A percentile compares a stretch with the other conserved stretches of the same genome.
These are phyloP conservation scores for Xylariaceae sp. DNA, from an alignment of 2,329 filamentous ascomycete species.

Conservation along the genomic window DNA sequence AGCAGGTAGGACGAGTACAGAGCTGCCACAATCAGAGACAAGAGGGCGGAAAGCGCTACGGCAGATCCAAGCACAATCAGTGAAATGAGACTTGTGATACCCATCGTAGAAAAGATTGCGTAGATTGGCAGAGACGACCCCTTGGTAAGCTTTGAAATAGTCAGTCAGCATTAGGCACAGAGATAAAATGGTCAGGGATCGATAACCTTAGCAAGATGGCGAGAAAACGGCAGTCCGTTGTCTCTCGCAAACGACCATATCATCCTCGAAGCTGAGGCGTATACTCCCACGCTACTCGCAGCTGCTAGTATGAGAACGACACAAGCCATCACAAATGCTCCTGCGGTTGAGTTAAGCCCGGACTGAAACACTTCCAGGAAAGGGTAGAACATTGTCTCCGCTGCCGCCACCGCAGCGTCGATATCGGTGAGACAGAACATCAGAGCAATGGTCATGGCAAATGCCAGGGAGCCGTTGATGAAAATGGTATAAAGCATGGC, in stretches of 20 bases:
- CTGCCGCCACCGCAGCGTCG: constrained; percentile 15
- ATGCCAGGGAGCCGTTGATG: constrained; percentile 28
- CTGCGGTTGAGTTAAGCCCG: constrained; percentile 24
- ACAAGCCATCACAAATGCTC: constrained; percentile 24
- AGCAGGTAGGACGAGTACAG: constrained; percentile 49
- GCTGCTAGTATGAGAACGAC: constrained; percentile 26
- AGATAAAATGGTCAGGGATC: not conserved
- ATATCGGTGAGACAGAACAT: constrained; percentile 30
- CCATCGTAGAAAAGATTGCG: constrained; percentile 24
- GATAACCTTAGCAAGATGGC: not conserved
- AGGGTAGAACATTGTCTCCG: constrained; percentile 29
- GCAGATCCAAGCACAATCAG: constrained; percentile 33
- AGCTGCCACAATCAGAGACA: constrained; percentile 46
- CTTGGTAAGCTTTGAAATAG: constrained; percentile 17
- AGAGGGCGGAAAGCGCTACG: constrained; percentile 48
- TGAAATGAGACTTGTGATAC: constrained; percentile 28
- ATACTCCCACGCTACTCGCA: constrained; percentile 25
- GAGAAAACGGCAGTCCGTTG: constrained; percentile 18
- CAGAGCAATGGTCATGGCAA: constrained; percentile 28
- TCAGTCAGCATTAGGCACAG: not conserved
- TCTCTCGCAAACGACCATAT: constrained; percentile 29
- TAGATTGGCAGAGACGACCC: constrained; percentile 24
- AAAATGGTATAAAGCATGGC: constrained; percentile 28
- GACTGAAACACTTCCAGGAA: constrained; percentile 32
- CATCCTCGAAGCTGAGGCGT: constrained; percentile 27